phyloP scores from a whole-genome alignment of 495 filamentous ascomycete species.

The Lichenothelia convexa region DNA sequence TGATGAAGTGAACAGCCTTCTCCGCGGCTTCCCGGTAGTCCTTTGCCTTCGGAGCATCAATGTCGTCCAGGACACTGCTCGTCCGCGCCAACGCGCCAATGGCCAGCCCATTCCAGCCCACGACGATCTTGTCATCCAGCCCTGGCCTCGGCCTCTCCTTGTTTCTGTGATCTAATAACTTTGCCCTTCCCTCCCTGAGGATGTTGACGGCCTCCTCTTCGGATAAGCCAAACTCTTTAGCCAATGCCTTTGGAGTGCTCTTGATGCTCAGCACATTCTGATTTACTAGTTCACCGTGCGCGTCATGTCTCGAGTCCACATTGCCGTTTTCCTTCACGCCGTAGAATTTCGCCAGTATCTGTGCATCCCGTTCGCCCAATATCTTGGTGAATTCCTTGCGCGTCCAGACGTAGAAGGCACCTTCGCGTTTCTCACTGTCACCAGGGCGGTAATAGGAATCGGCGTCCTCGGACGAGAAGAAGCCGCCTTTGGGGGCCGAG shows the following conservation, averaged over 20 bases:
- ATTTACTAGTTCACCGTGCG: slow-evolving; percentile 85
- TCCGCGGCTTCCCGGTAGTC: slow-evolving; percentile 46
- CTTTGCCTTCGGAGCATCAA: slow-evolving; percentile 37
- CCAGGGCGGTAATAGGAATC: slow-evolving; percentile 61
- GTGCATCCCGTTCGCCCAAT: slow-evolving; percentile 46
- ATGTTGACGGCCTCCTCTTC: slow-evolving; percentile 54
- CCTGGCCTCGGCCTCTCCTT: slow-evolving; percentile 60
- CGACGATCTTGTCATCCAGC: slow-evolving; percentile 81
- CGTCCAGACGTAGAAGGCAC: slow-evolving; percentile 93
- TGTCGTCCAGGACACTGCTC: slow-evolving; percentile 41
- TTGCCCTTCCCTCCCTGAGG: slow-evolving; percentile 48
- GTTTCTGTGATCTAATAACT: slow-evolving; percentile 55
- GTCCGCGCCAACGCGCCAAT: slow-evolving; percentile 67
- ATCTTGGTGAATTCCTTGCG: slow-evolving; percentile 68
- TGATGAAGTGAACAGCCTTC: slow-evolving; percentile 59
- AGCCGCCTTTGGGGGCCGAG: slow-evolving; percentile 49
- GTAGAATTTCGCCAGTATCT: slow-evolving; percentile 69
- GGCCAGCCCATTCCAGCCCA: slow-evolving; percentile 75
- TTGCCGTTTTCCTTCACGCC: slow-evolving; percentile 80
- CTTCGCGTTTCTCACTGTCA: slow-evolving; percentile 76
- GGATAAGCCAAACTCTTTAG: slow-evolving; percentile 58
- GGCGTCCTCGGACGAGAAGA: slow-evolving; percentile 80
- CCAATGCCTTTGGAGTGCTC: slow-evolving; percentile 45
- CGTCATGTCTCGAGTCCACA: slow-evolving; percentile 64
- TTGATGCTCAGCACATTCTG: slow-evolving; percentile 48